Base-by-base conservation (phyloP, 2,329 filamentous ascomycete genomes). In the Achaetomium macrosporum region DNA sequence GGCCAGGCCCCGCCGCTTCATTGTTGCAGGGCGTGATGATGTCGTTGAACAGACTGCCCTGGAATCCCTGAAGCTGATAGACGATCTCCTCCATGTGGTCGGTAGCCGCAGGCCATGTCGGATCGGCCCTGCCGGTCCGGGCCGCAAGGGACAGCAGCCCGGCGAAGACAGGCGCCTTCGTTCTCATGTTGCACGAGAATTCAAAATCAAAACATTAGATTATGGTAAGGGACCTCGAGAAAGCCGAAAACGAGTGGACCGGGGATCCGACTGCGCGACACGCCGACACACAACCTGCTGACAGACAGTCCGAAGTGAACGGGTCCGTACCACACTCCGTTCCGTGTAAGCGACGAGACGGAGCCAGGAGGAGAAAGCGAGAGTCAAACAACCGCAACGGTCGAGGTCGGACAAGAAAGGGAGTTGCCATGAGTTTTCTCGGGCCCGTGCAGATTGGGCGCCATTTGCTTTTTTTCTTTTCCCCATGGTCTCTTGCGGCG, bases 71-170 rank as follows among this genome's bases (percentile, higher is more conserved):
- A 48, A 78, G 76, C 59, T 84, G 77, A 61, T 76, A 82, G 71
- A 84, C 79, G 58, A 84, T 77, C 64, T 83, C 81, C 65, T 85
- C 82, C 54, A 85, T 68, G 63, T 84, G 81, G 60, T 85, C 82
- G 16, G 74, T 74, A 12, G 72, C 61, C 2, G 78, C 75, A 2
- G 82, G 82, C 82, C 82, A 85, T 61, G 80, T 84, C 31, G 77
- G 77, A 57, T 77, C 75, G 20, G 78, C 74, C 36, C 42, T 49
- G 43, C 59, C 56, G 45, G 63, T 63, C 54, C 66, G 57, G 30
- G 62, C 58, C 44, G 66, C 67, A 50, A 75, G 64, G 55, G 66
- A 69, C 42, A 73, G 59, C 51, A 73, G 58, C 57, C 63, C 66
- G 48, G 72, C 57, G 43, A 72, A 56, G 29, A 66, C 47, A 31